phyloP scores from a whole-genome alignment of 2,329 filamentous ascomycete genomes.

The Uncinocarpus reesii region DNA sequence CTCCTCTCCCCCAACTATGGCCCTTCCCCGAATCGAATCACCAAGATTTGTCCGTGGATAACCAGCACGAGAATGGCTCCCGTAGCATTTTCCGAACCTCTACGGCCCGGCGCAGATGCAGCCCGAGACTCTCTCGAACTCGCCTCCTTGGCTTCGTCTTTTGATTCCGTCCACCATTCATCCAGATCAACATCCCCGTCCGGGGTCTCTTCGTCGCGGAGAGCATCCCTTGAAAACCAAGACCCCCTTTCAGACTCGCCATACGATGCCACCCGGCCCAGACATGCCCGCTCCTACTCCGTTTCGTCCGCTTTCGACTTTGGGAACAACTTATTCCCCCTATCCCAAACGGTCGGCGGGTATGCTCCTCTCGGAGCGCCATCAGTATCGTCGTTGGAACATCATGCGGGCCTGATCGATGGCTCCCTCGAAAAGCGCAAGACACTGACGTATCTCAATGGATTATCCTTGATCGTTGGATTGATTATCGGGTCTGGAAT shows the following conservation, averaged over 20 bases:
- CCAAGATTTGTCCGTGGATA: neutral
- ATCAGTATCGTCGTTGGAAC: constrained; percentile 45
- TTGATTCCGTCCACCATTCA: constrained; percentile 52
- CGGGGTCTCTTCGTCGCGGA: constrained; percentile 85
- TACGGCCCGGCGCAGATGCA: constrained; percentile 19
- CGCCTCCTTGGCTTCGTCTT: constrained; percentile 82
- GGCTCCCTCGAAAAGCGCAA: constrained; percentile 90
- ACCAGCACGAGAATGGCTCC: constrained; percentile 24
- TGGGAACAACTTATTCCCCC: constrained; percentile 79
- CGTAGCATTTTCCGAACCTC: constrained; percentile 25
- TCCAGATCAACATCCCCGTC: constrained; percentile 64
- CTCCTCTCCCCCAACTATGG: neutral
- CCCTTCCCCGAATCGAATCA: neutral
- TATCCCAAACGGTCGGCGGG: constrained; percentile 69
- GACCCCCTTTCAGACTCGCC: constrained; percentile 54
- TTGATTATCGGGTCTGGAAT: constrained; percentile 94
- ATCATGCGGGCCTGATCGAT: constrained; percentile 52
- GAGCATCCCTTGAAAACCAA: constrained; percentile 77
- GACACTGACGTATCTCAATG: constrained; percentile 88
- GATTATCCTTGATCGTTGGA: constrained; percentile 78
- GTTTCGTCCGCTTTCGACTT: constrained; percentile 93
- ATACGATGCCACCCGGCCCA: constrained; percentile 43
- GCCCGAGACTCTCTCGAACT: constrained; percentile 87
- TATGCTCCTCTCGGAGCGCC: constrained; percentile 82
- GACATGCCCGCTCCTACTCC: constrained; percentile 63